Conservation (phyloP, 2,329 filamentous ascomycete species). For the Trichoderma polysporum region DNA sequence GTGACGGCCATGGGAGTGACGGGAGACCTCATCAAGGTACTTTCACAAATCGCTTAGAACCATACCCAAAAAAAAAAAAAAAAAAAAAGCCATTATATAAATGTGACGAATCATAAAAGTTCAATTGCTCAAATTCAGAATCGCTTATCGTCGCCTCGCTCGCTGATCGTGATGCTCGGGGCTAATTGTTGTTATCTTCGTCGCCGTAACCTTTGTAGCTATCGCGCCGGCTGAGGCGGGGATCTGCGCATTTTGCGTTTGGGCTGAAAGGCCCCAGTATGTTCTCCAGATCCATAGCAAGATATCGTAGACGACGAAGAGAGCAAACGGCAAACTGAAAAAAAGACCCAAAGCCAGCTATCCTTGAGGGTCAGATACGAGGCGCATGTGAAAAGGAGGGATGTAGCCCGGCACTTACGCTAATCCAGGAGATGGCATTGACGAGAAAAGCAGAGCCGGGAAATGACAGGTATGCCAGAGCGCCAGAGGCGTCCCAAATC, state of each 20-base stretch:
- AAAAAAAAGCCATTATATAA: not conserved
- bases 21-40: constrained; percentile 86
- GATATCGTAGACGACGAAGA: constrained; percentile 53
- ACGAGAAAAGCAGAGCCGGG: constrained; percentile 36
- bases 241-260: not conserved
- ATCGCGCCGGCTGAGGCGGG: not conserved
- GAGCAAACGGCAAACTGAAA: constrained; percentile 46
- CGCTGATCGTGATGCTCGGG: constrained; percentile 6
- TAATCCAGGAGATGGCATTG: constrained; percentile 39
- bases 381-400: not conserved
- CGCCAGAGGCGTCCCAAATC: constrained; percentile 26
- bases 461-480: constrained; percentile 29
- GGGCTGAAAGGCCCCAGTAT: constrained; percentile 26
- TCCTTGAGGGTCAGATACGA: constrained; percentile 16
- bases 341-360: constrained; percentile 47
- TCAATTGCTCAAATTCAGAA: not conserved
- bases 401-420: constrained; percentile 33
- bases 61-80: not conserved
- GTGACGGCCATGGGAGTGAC: constrained; percentile 98
- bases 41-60: constrained; percentile 63
- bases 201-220: not conserved
- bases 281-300: constrained; percentile 54
- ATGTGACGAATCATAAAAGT: not conserved
- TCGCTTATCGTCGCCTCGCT: constrained; percentile 8
- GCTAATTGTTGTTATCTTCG: not conserved